Base-by-base conservation (phyloP, 1,139 yeast genomes). In the Barnettozyma hawaiiensis region DNA sequence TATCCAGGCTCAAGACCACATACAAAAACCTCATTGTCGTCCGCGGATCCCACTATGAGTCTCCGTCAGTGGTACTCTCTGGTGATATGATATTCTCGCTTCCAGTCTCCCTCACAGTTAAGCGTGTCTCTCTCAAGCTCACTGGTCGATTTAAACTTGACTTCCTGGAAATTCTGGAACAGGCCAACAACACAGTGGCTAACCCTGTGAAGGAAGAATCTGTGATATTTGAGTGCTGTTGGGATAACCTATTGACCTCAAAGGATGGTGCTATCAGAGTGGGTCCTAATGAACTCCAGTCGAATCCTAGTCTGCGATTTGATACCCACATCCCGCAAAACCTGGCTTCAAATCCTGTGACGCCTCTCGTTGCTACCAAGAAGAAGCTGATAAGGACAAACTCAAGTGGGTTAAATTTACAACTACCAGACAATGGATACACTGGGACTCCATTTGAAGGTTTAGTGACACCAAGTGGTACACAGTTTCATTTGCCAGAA, bases 1-100 rank as follows among this genome's bases (percentile, higher is more conserved):
- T n/a, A 18, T 10, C 11, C 15, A 38, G 73, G 24, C 47, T 81
- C 31, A 70, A 70, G 44, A 67, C 82, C 0, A 71, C 73, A 1
- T 72, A 76, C 56, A 75, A 75, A 44, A 79, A 80, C 59, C 59
- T 75, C 36, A 48, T 80, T 0, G 48, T 81, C 2, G 66, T 81
- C 20, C 67, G 68, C 43, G 89, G 86, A 0, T 70, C 77, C 24
- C 81, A 76, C 37, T 66, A 66, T 44, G 87, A 81, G 49, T 68
- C 80, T 24, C 78, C 77, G 8, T 66, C 75, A 2, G 66, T 76
- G 0, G 66, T 73, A 4, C 55, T 82, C 26, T 70, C 70, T 22
- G 90, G 90, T 0, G 69, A 69, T 35, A 68, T 81, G 36, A 78
- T 79, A 28, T 63, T 81, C 38, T 69, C 79, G 4, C 59, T 79